Conservation (phyloP, 257 asterid genomes). For the Vinca minor region DNA sequence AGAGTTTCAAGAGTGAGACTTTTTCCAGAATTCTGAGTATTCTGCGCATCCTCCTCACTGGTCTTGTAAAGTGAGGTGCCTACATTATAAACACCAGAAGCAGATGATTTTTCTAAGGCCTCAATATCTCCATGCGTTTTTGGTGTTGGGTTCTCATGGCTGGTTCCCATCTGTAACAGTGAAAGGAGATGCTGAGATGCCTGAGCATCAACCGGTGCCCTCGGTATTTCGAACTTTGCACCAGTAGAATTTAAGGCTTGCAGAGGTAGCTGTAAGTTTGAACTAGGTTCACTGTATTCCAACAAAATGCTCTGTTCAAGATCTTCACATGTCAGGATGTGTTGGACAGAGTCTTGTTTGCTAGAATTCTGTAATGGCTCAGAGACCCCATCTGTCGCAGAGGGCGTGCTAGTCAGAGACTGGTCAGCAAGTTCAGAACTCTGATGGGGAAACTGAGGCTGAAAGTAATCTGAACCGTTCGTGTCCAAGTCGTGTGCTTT, state of each 20-base stretch:
- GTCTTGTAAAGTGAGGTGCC: conserved; percentile 23
- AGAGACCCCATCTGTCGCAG: conserved; percentile 38
- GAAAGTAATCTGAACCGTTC: conserved; percentile 19
- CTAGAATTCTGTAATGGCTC: no score
- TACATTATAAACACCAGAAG: conserved; percentile 25
- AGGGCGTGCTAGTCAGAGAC: conserved; percentile 8
- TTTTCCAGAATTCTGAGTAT: conserved; percentile 26
- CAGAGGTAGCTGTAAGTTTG: conserved; percentile 24
- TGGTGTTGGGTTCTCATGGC: conserved; percentile 15
- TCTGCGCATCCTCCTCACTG: conserved; percentile 37
- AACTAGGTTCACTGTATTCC: conserved; percentile 40
- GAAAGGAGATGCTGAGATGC: conserved; percentile 80
- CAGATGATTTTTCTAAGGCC: conserved; percentile 22
- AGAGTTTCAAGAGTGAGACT: conserved; percentile 68
- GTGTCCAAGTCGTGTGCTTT: conserved; percentile 33
- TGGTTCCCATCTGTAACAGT: conserved; percentile 56
- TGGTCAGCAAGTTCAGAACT: conserved; percentile 27
- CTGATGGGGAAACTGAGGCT: conserved; percentile 23
- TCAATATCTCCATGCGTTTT: conserved; percentile 20
- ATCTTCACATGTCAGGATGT: conserved; percentile 81
- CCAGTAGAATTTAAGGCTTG: conserved; percentile 25
- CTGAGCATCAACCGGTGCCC: conserved; percentile 35
- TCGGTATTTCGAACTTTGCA: conserved; percentile 30
- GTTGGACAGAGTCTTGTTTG: conserved; percentile 38
- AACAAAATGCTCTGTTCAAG: conserved; percentile 82